Percentiles rank a stretch among this genome's conserved stretches.
Evolutionary conservation across 1,284 basidiomycete genomes (phyloP).

Genomic region (Cystobasidiaceae sp.): DNA sequence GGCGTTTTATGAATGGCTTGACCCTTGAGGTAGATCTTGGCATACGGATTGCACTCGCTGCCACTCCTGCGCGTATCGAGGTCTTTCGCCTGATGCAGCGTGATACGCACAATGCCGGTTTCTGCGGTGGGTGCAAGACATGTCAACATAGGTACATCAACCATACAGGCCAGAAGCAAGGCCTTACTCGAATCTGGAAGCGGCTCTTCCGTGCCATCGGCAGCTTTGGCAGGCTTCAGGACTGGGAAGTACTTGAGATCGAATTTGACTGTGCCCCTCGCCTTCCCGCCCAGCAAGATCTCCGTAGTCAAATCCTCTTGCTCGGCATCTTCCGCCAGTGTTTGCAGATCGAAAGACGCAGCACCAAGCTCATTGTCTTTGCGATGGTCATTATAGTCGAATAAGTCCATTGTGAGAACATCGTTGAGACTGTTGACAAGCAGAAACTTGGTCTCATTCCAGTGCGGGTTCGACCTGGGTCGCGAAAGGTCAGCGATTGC

Average conservation of each 20-base stretch:
- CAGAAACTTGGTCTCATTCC: conserved; percentile 89
- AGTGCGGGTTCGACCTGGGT: conserved; percentile 90
- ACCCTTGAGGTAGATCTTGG: conserved; percentile 64
- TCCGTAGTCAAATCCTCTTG: conserved; percentile 66
- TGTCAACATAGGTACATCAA: neutral
- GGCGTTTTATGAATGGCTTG: conserved; percentile 60
- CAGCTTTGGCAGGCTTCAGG: conserved; percentile 54
- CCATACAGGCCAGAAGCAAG: conserved; percentile 1
- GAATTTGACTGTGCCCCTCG: conserved; percentile 74
- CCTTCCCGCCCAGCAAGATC: conserved; percentile 84
- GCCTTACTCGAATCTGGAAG: conserved; percentile 70
- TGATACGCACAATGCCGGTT: conserved; percentile 87
- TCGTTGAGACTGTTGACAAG: conserved; percentile 82
- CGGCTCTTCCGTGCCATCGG: conserved; percentile 64
- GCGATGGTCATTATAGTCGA: conserved; percentile 86
- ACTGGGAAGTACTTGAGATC: conserved; percentile 52
- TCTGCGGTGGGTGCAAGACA: conserved; percentile 39
- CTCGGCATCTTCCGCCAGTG: conserved; percentile 73
- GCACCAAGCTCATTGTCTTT: conserved; percentile 75
- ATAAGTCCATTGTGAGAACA: conserved; percentile 66
- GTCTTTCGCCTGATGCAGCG: conserved; percentile 91
- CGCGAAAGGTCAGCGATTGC: too few species aligned
- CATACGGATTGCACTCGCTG: conserved; percentile 71
- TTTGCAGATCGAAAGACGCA: conserved; percentile 69
- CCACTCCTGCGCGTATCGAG: conserved; percentile 60